Conservation (phyloP, 2,329 filamentous ascomycete species). For the Cordyceps farinosa region DNA sequence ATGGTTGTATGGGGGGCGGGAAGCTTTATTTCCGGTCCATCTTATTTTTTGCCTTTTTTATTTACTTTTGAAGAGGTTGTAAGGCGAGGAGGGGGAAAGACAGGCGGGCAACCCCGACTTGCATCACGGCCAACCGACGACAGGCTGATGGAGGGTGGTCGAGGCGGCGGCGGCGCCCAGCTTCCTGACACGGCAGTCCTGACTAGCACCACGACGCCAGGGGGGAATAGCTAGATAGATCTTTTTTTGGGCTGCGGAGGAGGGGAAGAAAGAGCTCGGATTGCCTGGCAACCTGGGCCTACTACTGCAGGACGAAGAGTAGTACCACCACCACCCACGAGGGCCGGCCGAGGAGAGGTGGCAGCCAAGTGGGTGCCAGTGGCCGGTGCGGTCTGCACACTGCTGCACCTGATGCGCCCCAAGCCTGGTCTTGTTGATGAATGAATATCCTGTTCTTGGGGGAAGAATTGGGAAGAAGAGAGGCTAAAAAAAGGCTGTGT, state of each 20-base stretch:
- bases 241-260: not conserved
- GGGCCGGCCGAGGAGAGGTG: not conserved
- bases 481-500: not conserved
- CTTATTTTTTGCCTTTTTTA: not conserved
- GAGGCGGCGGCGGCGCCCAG: not conserved
- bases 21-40: not conserved
- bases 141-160: not conserved
- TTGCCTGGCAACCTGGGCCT: not conserved
- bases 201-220: not conserved
- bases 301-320: not conserved
- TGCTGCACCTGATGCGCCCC: not conserved
- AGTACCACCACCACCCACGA: not conserved
- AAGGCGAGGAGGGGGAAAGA: not conserved
- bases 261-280: not conserved
- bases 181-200: not conserved
- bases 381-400: slow-evolving; percentile 11
- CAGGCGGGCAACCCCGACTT: not conserved
- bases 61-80: not conserved
- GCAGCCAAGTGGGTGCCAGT: slow-evolving; percentile 2
- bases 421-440: too few species aligned
- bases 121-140: not conserved
- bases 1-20: not conserved
- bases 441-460: not conserved
- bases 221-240: not conserved
- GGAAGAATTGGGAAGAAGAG: not conserved